These are phyloP conservation scores for Xylaria flabelliformis DNA, from an alignment of 495 filamentous ascomycete genomes.

Conservation along the genomic window DNA sequence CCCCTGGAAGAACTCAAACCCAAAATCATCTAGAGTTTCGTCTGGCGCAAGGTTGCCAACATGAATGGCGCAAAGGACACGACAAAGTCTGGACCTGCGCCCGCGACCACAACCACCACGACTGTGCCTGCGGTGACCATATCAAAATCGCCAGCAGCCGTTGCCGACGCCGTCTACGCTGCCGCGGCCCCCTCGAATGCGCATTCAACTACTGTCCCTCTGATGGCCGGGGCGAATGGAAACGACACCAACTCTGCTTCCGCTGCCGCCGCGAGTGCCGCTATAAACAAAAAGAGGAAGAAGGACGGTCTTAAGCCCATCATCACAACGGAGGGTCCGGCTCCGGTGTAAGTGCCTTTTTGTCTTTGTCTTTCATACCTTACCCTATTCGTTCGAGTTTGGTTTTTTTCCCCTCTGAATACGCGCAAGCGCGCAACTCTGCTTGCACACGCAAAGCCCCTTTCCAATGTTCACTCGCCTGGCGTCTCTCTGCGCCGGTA, in stretches of 20 bases:
- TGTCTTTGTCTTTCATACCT: conserved; percentile 31
- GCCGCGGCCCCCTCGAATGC: conserved; percentile 18
- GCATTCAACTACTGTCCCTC: conserved; percentile 31
- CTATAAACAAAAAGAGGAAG: conserved; percentile 80
- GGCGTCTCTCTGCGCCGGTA: not conserved
- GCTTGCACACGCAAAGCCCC: too few species aligned
- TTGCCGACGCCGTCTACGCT: conserved; percentile 20
- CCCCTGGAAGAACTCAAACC: not conserved
- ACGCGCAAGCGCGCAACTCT: conserved; percentile 23
- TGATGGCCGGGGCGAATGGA: conserved; percentile 42
- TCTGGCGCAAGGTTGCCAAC: conserved; percentile 22
- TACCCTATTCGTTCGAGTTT: conserved; percentile 34
- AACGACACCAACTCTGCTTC: conserved; percentile 35
- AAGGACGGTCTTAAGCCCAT: conserved; percentile 90
- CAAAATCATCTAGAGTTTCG: not conserved
- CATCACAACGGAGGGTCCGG: conserved; percentile 76
- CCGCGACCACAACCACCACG: conserved; percentile 4
- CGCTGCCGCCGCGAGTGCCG: conserved; percentile 37
- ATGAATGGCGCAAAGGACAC: conserved; percentile 26
- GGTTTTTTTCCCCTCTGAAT: not conserved
- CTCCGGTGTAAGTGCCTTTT: conserved; percentile 50
- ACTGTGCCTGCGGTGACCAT: conserved; percentile 15
- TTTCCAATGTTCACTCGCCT: not conserved
- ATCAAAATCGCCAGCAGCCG: conserved; percentile 34
- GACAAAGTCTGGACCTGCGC: conserved; percentile 3